These are phyloP conservation scores for Moesziomyces sp. DNA, from an alignment of 1,284 basidiomycete genomes.

Conservation along the genomic window DNA sequence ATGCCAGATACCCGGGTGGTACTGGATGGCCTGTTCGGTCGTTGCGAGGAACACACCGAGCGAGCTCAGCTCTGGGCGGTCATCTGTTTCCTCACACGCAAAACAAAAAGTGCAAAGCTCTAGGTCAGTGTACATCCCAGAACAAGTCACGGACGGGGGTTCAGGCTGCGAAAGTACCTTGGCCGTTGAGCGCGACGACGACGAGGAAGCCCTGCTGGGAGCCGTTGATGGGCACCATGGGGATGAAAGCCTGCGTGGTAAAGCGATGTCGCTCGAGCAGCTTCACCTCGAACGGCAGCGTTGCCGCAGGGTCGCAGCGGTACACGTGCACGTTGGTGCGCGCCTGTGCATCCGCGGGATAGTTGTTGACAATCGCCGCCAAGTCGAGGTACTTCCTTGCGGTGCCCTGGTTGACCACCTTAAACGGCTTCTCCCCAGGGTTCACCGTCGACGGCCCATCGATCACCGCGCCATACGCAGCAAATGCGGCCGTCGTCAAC, in stretches of 20 bases:
- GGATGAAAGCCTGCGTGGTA: slow-evolving; percentile 61
- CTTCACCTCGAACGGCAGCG: slow-evolving; percentile 52
- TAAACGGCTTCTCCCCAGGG: slow-evolving; percentile 13
- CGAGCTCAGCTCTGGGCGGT: slow-evolving; percentile 57
- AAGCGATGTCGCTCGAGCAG: slow-evolving; percentile 62
- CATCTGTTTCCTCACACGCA: slow-evolving; percentile 30
- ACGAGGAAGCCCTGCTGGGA: slow-evolving; percentile 56
- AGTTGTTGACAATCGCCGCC: slow-evolving; percentile 42
- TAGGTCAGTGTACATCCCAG: slow-evolving; percentile 4
- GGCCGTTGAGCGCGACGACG: slow-evolving; percentile 58
- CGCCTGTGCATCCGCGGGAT: slow-evolving; percentile 36
- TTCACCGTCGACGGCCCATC: slow-evolving; percentile 24
- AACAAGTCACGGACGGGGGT: neutral
- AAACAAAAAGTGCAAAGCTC: neutral
- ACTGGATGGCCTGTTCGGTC: slow-evolving; percentile 59
- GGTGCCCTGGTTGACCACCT: slow-evolving; percentile 63
- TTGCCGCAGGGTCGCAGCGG: slow-evolving; percentile 37
- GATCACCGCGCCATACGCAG: slow-evolving; percentile 58
- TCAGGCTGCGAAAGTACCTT: slow-evolving; percentile 24
- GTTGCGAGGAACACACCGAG: slow-evolving; percentile 52
- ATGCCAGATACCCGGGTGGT: slow-evolving; percentile 62
- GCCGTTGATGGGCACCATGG: slow-evolving; percentile 34
- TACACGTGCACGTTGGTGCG: slow-evolving; percentile 61
- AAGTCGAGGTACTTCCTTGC: slow-evolving; percentile 55
- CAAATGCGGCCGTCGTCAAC: slow-evolving; percentile 43